phyloP scores from a whole-genome alignment of 2,329 filamentous ascomycete species.

The Botrytis fragariae region DNA sequence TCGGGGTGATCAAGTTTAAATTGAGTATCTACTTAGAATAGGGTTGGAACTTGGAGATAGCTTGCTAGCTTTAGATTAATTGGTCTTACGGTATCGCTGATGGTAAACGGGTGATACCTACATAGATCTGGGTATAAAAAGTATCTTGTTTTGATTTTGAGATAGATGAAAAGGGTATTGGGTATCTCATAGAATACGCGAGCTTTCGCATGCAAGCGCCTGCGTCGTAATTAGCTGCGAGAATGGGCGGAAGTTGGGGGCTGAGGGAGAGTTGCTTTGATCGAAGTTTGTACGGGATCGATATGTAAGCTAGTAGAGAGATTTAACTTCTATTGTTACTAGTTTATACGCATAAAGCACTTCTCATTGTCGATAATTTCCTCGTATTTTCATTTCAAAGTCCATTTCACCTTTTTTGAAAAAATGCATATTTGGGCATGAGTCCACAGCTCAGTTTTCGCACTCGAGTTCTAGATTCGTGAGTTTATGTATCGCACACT shows the following conservation, averaged over 20 bases:
- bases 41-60: not conserved
- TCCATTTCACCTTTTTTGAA: no score
- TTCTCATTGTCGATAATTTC: not conserved
- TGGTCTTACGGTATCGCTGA: not conserved
- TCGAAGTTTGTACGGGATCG: not conserved
- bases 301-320: no score
- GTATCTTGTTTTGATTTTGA: not conserved
- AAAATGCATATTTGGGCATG: no score
- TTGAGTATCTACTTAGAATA: not conserved
- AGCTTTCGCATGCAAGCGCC: not conserved
- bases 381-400: not conserved
- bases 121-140: not conserved
- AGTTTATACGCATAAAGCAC: no score
- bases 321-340: no score
- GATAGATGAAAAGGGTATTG: not conserved
- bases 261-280: not conserved
- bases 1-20: fast-evolving
- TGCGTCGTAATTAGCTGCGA: fast-evolving
- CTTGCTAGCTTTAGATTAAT: not conserved
- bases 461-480: not conserved
- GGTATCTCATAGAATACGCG: not conserved
- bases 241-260: not conserved
- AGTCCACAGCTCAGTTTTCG: not conserved
- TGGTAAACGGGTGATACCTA: not conserved
- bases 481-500: not conserved